Evolutionary conservation across 495 filamentous ascomycete species (phyloP).

Genomic region (Penicillium samsonianum): DNA sequence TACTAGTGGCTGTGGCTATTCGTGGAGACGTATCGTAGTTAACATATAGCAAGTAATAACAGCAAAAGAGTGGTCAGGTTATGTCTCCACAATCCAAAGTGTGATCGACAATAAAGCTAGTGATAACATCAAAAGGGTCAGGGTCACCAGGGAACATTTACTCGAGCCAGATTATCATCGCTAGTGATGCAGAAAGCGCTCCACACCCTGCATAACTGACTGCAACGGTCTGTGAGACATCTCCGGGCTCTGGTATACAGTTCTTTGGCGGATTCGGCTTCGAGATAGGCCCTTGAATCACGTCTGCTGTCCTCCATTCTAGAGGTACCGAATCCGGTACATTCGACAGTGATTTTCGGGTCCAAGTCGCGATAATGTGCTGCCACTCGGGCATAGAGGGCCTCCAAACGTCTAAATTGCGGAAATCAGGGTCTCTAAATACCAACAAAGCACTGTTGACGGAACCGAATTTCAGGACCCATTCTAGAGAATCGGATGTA

Average conservation of each 20-base stretch:
- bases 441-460: neutral
- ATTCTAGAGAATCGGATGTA: neutral
- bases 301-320: neutral
- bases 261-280: neutral
- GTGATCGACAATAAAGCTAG: too few species aligned
- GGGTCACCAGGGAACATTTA: neutral
- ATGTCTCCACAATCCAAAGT: too few species aligned
- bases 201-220: neutral
- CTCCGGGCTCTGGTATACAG: neutral
- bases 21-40: too few species aligned
- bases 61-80: too few species aligned
- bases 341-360: neutral
- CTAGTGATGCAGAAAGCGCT: neutral
- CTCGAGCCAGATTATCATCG: neutral
- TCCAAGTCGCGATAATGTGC: neutral
- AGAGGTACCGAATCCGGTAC: neutral
- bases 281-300: neutral
- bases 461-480: neutral
- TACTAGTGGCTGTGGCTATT: too few species aligned
- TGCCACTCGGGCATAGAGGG: neutral
- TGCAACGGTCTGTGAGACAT: neutral
- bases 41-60: too few species aligned
- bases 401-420: neutral
- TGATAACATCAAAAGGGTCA: neutral
- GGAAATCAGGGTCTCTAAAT: neutral